Conservation (phyloP, 768 basidiomycete genomes). For the Tephrocybe sp. region DNA sequence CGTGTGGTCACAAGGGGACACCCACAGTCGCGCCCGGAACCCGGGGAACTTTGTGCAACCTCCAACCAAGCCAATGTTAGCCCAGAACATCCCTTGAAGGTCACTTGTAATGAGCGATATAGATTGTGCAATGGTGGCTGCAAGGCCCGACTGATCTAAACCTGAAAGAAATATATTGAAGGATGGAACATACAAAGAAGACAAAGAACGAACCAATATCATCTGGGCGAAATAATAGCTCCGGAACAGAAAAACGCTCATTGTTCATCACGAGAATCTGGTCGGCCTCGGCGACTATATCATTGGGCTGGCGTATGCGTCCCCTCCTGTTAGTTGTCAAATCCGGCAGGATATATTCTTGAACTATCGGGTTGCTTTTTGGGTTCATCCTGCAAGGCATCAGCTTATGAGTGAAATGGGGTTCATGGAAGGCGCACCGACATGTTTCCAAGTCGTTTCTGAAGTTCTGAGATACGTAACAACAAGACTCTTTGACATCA, state of each 20-base stretch:
- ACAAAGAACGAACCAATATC: conserved; percentile 71
- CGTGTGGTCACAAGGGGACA: conserved; percentile 17
- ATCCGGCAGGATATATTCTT: conserved; percentile 91
- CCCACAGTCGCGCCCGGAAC: conserved; percentile 77
- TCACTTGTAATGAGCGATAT: conserved; percentile 78
- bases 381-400: conserved; percentile 45
- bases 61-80: conserved; percentile 88
- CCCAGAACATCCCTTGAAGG: conserved; percentile 93
- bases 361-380: conserved; percentile 67
- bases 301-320: conserved; percentile 51
- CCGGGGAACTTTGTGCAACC: conserved; percentile 78
- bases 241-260: conserved; percentile 92
- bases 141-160: conserved; percentile 77
- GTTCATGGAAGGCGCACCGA: conserved; percentile 52
- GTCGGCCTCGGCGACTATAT: conserved; percentile 53
- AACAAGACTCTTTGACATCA: conserved; percentile 87
- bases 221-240: conserved; percentile 86
- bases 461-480: conserved; percentile 80
- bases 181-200: conserved; percentile 10
- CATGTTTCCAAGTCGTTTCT: conserved; percentile 71
- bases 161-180: conserved; percentile 43
- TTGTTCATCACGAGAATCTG: conserved; percentile 86
- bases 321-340: conserved; percentile 68
- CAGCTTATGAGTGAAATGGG: conserved; percentile 10
- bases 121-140: conserved; percentile 71